Evolutionary conservation across 2,329 filamentous ascomycete species (phyloP).

Genomic region (Aschersonia sp.): DNA sequence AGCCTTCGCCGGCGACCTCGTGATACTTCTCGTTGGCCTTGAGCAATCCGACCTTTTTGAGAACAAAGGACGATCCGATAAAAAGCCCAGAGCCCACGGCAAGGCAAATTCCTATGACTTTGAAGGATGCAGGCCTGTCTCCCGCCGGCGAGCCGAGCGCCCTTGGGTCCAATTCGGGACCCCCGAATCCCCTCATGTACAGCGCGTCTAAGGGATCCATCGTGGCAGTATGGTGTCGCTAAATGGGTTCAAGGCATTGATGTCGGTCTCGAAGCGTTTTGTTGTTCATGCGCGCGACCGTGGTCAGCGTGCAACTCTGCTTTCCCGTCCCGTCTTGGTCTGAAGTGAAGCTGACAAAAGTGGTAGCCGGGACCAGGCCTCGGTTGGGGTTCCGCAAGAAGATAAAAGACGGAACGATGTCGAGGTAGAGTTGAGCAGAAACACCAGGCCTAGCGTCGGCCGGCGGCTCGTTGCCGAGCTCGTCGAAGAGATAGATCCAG

Average conservation of each 20-base stretch:
- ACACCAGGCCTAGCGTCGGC: neutral
- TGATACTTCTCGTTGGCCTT: conserved; percentile 94
- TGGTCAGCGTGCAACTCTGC: neutral
- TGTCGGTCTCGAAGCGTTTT: neutral
- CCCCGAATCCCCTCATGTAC: neutral
- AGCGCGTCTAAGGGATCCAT: neutral
- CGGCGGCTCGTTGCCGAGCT: neutral
- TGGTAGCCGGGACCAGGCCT: neutral
- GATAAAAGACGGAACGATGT: neutral
- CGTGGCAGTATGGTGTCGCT: neutral
- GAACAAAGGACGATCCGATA: conserved; percentile 86
- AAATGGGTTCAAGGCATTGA: neutral
- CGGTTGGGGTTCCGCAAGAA: neutral
- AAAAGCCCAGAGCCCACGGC: conserved; percentile 81
- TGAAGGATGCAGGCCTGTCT: conserved; percentile 39
- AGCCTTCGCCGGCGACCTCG: conserved; percentile 88
- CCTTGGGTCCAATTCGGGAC: neutral
- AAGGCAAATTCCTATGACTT: conserved; percentile 72
- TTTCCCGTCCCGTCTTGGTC: neutral
- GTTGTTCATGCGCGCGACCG: neutral
- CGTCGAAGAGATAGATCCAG: neutral
- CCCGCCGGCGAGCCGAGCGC: neutral
- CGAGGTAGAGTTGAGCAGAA: neutral
- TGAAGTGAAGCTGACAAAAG: neutral
- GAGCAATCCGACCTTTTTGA: conserved; percentile 86